Percentiles rank a stretch among this genome's conserved stretches.
Conservation (phyloP, 257 asterid species). For the Apocynum venetum region DNA sequence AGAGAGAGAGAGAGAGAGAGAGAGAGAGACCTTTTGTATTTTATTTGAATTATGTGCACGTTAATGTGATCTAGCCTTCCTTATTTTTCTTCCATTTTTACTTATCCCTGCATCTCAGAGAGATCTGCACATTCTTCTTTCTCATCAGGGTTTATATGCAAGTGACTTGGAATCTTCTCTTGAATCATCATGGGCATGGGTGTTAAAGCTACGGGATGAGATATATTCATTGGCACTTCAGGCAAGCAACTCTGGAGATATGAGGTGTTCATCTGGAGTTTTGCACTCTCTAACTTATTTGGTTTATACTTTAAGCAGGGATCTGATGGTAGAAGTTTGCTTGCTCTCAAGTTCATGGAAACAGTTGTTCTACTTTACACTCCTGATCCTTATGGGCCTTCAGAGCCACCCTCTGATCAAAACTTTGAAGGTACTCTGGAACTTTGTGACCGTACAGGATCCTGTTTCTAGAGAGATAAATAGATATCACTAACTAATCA, state of each 20-base stretch:
- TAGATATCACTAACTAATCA: background rate
- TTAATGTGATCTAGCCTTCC: background rate
- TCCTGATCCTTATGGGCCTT: constrained; percentile 79
- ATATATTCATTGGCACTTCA: constrained; percentile 77
- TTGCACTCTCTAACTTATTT: constrained; percentile 29
- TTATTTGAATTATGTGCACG: background rate
- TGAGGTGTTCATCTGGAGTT: constrained; percentile 11
- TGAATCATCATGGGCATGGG: constrained; percentile 69
- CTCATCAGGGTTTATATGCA: constrained; percentile 67
- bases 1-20: too few species aligned
- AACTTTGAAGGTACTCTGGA: constrained; percentile 53
- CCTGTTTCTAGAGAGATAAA: constrained; percentile 1
- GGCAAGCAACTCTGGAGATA: constrained; percentile 41
- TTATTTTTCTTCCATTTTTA: background rate
- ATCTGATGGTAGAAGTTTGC: constrained; percentile 85
- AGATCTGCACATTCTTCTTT: constrained; percentile 1
- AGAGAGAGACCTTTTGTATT: background rate
- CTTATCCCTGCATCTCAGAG: background rate
- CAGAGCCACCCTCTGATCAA: constrained; percentile 74
- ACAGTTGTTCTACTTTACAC: constrained; percentile 82
- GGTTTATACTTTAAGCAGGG: constrained; percentile 49
- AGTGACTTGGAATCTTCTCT: constrained; percentile 59
- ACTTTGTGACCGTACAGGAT: background rate
- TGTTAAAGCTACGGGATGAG: constrained; percentile 78
- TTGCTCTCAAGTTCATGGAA: constrained; percentile 91